Evolutionary conservation across 371 early-diverging fungal species (phyloP).

Genomic region (Mucor velutinosus): DNA sequence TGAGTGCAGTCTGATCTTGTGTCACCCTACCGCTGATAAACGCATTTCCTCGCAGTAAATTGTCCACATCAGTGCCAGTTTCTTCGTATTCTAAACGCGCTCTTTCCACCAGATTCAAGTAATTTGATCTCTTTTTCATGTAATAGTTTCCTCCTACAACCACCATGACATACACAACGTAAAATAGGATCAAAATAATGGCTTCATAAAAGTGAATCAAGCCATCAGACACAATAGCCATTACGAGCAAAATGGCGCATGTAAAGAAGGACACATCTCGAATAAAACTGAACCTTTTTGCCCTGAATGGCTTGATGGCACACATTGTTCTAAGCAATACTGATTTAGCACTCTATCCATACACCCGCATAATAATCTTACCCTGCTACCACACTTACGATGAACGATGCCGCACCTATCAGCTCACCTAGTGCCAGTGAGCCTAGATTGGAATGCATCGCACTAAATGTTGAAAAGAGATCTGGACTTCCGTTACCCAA

Average conservation of each 20-base stretch:
- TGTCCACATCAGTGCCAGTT: constrained; percentile 43
- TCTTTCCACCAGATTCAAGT: constrained; percentile 41
- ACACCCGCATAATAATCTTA: constrained; percentile 3
- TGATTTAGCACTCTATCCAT: not conserved
- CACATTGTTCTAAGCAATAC: constrained; percentile 65
- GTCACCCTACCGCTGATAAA: constrained; percentile 26
- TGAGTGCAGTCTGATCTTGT: not conserved
- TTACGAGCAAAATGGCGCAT: constrained; percentile 59
- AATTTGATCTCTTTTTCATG: constrained; percentile 39
- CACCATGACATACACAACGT: constrained; percentile 58
- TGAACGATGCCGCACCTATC: constrained; percentile 80
- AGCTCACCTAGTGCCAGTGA: constrained; percentile 83
- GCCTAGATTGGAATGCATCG: constrained; percentile 72
- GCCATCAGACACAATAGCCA: constrained; percentile 62
- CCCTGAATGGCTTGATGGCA: constrained; percentile 67
- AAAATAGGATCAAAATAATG: constrained; percentile 54
- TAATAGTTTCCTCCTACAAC: constrained; percentile 63
- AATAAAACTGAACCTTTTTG: constrained; percentile 64
- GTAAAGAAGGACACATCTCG: constrained; percentile 76
- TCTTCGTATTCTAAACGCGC: constrained; percentile 53
- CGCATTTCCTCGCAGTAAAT: constrained; percentile 37
- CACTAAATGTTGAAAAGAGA: constrained; percentile 79
- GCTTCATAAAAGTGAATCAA: constrained; percentile 65
- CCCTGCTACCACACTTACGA: constrained; percentile 74
- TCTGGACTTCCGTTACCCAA: constrained; percentile 90